phyloP scores from a whole-genome alignment of 2,329 filamentous ascomycete species.

The Aschersonia sp. region DNA sequence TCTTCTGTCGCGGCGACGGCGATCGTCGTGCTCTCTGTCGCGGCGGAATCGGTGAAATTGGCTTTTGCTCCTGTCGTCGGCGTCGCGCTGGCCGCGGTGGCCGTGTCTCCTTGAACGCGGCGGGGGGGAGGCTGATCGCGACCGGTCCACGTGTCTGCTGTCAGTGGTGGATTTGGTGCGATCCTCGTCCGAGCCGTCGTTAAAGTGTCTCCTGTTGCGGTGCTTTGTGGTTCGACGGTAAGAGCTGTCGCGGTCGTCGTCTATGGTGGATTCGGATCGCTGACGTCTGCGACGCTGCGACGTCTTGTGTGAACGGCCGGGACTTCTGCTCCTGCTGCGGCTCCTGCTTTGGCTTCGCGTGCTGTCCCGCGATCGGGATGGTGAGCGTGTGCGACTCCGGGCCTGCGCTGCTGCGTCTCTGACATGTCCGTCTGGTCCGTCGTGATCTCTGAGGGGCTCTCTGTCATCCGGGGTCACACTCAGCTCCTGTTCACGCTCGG shows the following conservation, averaged over 20 bases:
- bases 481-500: constrained; percentile 20
- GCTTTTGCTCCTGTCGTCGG: constrained; percentile 26
- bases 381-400: constrained; percentile 11
- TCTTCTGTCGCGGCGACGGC: constrained; percentile 15
- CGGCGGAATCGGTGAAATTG: constrained; percentile 25
- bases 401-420: constrained; percentile 8
- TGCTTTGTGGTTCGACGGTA: constrained; percentile 37
- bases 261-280: constrained; percentile 36
- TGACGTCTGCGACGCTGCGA: constrained; percentile 36
- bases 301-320: constrained; percentile 24
- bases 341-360: constrained; percentile 14
- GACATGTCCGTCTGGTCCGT: constrained; percentile 9
- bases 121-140: constrained; percentile 47
- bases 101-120: constrained; percentile 41
- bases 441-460: constrained; percentile 14
- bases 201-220: constrained; percentile 25
- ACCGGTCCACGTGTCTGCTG: constrained; percentile 35
- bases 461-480: constrained; percentile 14
- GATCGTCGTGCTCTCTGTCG: constrained; percentile 24
- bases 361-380: constrained; percentile 19
- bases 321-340: constrained; percentile 14
- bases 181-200: constrained; percentile 25
- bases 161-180: constrained; percentile 14
- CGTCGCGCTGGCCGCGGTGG: constrained; percentile 47
- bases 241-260: constrained; percentile 29